These are phyloP conservation scores for Vicia villosa DNA, from an alignment of 306 rosid species.

Conservation along the genomic window DNA sequence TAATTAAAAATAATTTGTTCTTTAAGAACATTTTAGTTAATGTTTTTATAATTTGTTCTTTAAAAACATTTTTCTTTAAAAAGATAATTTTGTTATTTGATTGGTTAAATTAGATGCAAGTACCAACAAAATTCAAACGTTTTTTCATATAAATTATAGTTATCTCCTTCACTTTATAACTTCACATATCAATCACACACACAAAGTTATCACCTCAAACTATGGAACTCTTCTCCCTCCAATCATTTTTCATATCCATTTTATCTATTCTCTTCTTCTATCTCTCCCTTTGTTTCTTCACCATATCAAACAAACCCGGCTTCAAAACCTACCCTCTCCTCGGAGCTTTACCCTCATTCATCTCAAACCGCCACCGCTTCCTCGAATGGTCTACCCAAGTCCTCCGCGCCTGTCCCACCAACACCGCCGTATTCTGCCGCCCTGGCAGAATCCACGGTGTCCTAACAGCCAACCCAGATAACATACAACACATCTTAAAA, in stretches of 20 bases:
- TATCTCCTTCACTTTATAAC: too few relatives aligned
- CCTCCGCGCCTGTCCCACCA: conserved; percentile 3
- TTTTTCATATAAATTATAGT: too few relatives aligned
- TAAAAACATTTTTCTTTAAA: too few relatives aligned
- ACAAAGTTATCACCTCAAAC: not conserved
- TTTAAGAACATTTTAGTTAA: too few relatives aligned
- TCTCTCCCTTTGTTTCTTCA: not conserved
- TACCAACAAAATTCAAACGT: too few relatives aligned
- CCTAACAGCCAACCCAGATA: not conserved
- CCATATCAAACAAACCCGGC: not conserved
- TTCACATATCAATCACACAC: too few relatives aligned
- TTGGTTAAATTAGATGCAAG: too few relatives aligned
- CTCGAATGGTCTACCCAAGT: not conserved
- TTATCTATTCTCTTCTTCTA: not conserved
- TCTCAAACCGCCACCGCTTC: conserved; percentile 12
- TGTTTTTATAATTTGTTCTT: too few relatives aligned
- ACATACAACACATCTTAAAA: not conserved
- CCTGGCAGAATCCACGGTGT: not conserved
- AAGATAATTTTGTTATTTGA: too few relatives aligned
- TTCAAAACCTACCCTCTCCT: not conserved
- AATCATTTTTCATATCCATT: not conserved
- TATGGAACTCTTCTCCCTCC: not conserved
- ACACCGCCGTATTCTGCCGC: not conserved
- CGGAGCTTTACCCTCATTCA: not conserved
- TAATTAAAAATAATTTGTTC: too few relatives aligned